Conservation (phyloP, 2,329 filamentous ascomycete species). For the Aspergillus clavatus region DNA sequence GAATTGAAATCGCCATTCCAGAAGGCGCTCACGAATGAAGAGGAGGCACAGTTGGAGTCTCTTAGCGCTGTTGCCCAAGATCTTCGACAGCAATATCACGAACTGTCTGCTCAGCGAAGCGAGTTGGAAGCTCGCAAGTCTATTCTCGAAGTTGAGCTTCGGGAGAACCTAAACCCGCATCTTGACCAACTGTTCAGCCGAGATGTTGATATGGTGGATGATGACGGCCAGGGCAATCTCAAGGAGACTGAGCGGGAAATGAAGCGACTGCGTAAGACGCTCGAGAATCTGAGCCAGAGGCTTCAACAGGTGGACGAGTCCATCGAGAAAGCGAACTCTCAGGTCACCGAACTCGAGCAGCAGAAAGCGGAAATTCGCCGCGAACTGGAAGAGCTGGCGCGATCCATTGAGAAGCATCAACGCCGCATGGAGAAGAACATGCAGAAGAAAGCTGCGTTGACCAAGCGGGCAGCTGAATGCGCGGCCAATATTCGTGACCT, state of each 20-base stretch:
- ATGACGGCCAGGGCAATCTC: conserved; percentile 58
- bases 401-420: conserved; percentile 76
- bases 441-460: conserved; percentile 77
- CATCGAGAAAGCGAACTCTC: conserved; percentile 56
- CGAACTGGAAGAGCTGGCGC: conserved; percentile 68
- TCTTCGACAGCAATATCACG: conserved; percentile 70
- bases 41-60: conserved; percentile 73
- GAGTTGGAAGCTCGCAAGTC: conserved; percentile 77
- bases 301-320: conserved; percentile 70
- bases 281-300: conserved; percentile 63
- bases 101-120: conserved; percentile 66
- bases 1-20: conserved; percentile 87
- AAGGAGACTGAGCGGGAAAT: conserved; percentile 77
- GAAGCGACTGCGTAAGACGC: conserved; percentile 65
- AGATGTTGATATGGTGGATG: conserved; percentile 62
- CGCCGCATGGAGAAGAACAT: conserved; percentile 89
- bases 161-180: conserved; percentile 81
- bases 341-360: conserved; percentile 57
- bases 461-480: conserved; percentile 71
- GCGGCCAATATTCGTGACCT: conserved; percentile 87
- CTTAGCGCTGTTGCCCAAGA: conserved; percentile 66
- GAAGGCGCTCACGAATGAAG: conserved; percentile 75
- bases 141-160: conserved; percentile 77
- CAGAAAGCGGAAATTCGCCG: conserved; percentile 60
- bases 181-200: conserved; percentile 79